Conservation (phyloP, 2,329 filamentous ascomycete species). For the Alternaria sp. region DNA sequence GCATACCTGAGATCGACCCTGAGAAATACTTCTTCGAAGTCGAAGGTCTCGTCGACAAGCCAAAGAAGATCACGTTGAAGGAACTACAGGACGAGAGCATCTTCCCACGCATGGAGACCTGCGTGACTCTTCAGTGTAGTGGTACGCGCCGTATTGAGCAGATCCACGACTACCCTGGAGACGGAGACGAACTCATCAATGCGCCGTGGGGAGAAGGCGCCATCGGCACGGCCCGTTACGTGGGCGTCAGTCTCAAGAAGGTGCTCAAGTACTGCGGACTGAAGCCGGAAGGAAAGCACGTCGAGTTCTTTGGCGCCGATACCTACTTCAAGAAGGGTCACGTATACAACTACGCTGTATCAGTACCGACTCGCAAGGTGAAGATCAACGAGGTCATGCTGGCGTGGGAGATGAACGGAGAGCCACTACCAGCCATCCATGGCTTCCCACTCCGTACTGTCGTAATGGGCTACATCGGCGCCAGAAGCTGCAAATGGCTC, state of each 20-base stretch:
- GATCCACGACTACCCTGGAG: constrained; percentile 68
- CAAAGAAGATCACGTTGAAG: constrained; percentile 62
- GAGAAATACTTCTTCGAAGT: constrained; percentile 61
- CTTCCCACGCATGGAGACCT: constrained; percentile 66
- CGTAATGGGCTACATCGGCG: constrained; percentile 71
- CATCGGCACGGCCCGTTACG: constrained; percentile 69
- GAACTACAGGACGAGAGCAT: constrained; percentile 66
- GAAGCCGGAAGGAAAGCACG: constrained; percentile 60
- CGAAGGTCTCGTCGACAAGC: constrained; percentile 66
- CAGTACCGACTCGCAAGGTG: constrained; percentile 71
- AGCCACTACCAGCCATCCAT: constrained; percentile 68
- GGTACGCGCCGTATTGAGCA: constrained; percentile 74
- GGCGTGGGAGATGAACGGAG: constrained; percentile 75
- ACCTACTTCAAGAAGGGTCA: constrained; percentile 74
- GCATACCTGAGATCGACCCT: constrained; percentile 69
- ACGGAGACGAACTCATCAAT: constrained; percentile 66
- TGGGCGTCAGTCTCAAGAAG: constrained; percentile 70
- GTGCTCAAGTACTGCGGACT: constrained; percentile 73
- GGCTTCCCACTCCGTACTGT: constrained; percentile 68
- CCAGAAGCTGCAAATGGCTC: constrained; percentile 68
- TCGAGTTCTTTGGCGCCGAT: constrained; percentile 74
- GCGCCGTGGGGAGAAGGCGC: constrained; percentile 60
- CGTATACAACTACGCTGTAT: constrained; percentile 70
- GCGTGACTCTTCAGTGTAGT: constrained; percentile 70
- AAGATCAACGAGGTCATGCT: constrained; percentile 70